Base-by-base conservation (phyloP, 2,329 filamentous ascomycete species). In the Fusarium paranaense region DNA sequence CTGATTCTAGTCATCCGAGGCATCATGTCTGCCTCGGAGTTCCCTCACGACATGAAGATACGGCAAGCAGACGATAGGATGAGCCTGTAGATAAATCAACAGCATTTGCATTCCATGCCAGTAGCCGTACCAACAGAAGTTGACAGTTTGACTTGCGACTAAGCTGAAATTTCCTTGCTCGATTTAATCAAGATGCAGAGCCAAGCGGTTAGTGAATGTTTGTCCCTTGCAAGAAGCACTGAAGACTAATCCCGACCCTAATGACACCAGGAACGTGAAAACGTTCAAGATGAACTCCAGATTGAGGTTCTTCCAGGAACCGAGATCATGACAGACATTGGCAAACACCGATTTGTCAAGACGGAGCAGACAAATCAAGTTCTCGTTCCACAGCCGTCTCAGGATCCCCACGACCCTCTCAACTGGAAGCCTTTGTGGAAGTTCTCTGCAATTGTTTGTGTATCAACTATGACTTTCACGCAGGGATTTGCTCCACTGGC, bases 311-410 rank as follows among this genome's bases (percentile, higher is more conserved):
- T 74, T 25, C 71, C 71, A 0, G 71, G 71, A 10, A 74, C 71
- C 9, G 71, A 74, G 32, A 73, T 74, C 40, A 74, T 74, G 71
- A 61, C 71, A 10, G 71, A 74, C 8, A n/a, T 74, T 18, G 72
- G 72, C 11, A 69, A 66, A 40, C 61, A 73, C n/a, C 71, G 69
- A 7, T 73, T 59, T 16, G 67, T 74, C 35, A 64, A 67, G 45
- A 50, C 64, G 40, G 52, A 69, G 7, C 45, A 65, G 30, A 71
- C 71, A 0, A 38, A 73, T 13, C 58, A 63, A 22, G 72, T 74
- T 22, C 71, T 73, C 40, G 35, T 74, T 22, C 72, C 71, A 2
- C 70, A 74, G 6, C 70, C 72, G 10, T 59, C 42, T 22, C 52
- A 35, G 30, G 27, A 33, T 20, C 52, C 52, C 18, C 52, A 56